Evolutionary conservation across 2,329 filamentous ascomycete genomes (phyloP), one percentile per base, ranked within the genome.

Genomic region (Lachnellula arida): DNA sequence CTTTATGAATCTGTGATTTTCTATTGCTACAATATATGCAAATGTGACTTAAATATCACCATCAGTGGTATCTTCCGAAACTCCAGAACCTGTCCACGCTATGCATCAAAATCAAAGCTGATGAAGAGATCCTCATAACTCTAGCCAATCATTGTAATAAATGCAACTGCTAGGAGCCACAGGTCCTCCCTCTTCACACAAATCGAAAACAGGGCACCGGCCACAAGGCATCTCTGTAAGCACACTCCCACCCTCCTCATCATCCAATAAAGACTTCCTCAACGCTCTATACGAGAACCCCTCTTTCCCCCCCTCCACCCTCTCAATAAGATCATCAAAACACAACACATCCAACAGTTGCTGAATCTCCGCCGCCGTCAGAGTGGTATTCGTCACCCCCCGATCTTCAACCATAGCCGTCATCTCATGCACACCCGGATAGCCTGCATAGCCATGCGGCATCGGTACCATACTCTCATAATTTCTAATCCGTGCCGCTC

Each of bases 91-190:
- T 28, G 54, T 37, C 66, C 54, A 54, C 64, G 67, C 67, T 69
- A 68, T 69, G 65, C 66, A 63, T 56, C 42, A 63, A 54, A 58
- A 56, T 56, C 48, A 52, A 61, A 60, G 49, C n/a, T 34, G 47
- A 46, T 23, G 28, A 32, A 28, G n/a, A 42, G 3, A 19, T 46
- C 34, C 40, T 44, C 51, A 52, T 40, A 75, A 66, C 0, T 76
- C 80, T 46, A 97, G 73, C 94, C 94, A 99, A 51, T 86, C 82
- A 60, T 88, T 82, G 68, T 96, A 97, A 70, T 99, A 99, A 53
- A 91, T 87, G 72, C 94, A 99, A 50, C 88, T 96, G 62, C 85
- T 87, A 0, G 93, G 90, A 66, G 87, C 95, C 22, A 99, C 91
- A 0, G 91, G 90, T 0, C 93, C 93, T 6, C 91, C 91, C 58